phyloP scores from a whole-genome alignment of 2,329 filamentous ascomycete species.

The Eutypa lata region DNA sequence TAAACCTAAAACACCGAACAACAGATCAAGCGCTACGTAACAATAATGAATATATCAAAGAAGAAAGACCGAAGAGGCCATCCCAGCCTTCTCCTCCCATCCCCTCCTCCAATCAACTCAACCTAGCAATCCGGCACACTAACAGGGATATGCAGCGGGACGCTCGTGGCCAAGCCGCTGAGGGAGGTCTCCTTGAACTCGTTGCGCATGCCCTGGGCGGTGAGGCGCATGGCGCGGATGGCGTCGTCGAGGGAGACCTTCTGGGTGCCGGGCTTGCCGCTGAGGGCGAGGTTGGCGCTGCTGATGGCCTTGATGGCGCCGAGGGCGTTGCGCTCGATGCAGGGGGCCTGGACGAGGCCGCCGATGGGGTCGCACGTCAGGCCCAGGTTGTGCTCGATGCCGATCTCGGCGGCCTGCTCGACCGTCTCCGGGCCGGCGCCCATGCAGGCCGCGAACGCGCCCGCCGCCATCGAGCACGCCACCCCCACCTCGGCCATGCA shows the following conservation, averaged over 20 bases:
- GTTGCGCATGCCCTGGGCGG: conserved; percentile 49
- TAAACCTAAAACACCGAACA: background rate
- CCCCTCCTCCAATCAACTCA: conserved; percentile 21
- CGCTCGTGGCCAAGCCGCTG: conserved; percentile 48
- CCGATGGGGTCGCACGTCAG: conserved; percentile 50
- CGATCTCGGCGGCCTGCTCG: conserved; percentile 50
- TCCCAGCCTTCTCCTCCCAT: background rate
- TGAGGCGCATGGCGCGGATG: conserved; percentile 48
- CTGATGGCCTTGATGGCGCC: conserved; percentile 50
- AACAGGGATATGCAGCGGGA: conserved; percentile 47
- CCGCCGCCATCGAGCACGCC: conserved; percentile 50
- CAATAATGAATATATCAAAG: background rate
- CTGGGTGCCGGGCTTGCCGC: conserved; percentile 40
- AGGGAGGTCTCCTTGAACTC: conserved; percentile 53
- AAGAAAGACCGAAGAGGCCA: background rate
- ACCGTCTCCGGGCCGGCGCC: conserved; percentile 48
- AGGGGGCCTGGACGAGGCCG: conserved; percentile 48
- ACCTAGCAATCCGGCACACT: conserved; percentile 52
- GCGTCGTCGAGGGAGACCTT: conserved; percentile 49
- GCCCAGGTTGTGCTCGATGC: conserved; percentile 50
- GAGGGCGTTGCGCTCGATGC: conserved; percentile 49
- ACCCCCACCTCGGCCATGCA: conserved; percentile 54
- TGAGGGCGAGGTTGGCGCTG: conserved; percentile 47
- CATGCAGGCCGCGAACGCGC: conserved; percentile 49
- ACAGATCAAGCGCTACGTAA: too few species aligned